Conservation (phyloP, 768 basidiomycete genomes). For the Tephrocybe rancida region DNA sequence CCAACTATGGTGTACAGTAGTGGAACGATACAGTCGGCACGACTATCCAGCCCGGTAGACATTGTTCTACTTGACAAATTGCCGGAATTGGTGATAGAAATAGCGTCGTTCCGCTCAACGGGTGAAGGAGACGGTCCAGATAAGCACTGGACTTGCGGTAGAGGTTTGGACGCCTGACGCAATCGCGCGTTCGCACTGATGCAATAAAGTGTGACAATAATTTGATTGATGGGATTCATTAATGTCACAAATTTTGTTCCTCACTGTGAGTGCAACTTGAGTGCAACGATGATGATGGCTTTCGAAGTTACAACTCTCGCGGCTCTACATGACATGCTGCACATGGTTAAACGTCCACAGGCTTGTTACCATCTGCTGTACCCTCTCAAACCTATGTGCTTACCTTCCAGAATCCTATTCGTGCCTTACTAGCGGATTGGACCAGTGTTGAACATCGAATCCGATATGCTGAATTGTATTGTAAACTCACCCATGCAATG, state of each 20-base stretch:
- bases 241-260: no score
- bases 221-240: no score
- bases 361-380: not conserved
- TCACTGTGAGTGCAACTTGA: no score
- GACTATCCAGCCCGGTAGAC: conserved; percentile 2
- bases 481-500: no score
- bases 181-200: no score
- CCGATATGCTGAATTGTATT: no score
- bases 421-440: not conserved
- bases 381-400: not conserved
- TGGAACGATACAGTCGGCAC: conserved; percentile 23
- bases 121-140: no score
- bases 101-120: no score
- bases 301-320: not conserved
- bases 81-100: not conserved
- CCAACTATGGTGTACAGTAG: conserved; percentile 55
- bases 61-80: conserved; percentile 6
- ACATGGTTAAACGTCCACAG: not conserved
- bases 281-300: not conserved
- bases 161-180: no score
- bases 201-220: no score
- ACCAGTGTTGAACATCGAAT: no score
- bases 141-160: no score
- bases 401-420: not conserved
- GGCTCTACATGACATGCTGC: not conserved